phyloP scores from a whole-genome alignment of 495 filamentous ascomycete genomes.

The Monascus purpureus region DNA sequence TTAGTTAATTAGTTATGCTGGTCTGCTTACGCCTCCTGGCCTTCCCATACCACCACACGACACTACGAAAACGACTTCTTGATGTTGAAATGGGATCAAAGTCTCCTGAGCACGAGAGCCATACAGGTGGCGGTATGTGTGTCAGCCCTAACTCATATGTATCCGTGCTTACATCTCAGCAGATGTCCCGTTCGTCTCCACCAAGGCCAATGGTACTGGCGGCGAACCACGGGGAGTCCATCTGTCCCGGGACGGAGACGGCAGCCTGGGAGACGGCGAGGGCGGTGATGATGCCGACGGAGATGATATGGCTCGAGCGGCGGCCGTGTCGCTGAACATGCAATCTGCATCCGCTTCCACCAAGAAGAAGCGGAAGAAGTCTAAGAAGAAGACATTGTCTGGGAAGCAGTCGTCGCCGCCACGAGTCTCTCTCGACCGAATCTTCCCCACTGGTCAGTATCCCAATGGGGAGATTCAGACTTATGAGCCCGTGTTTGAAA shows the following conservation, averaged over 20 bases:
- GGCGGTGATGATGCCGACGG: conserved; percentile 44
- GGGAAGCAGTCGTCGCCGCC: conserved; percentile 42
- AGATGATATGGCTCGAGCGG: conserved; percentile 8
- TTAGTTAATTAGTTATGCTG: too few species aligned
- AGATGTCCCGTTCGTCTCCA: too few species aligned
- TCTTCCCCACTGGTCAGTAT: conserved; percentile 38
- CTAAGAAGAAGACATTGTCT: conserved; percentile 32
- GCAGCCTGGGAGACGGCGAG: conserved; percentile 25
- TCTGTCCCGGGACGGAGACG: conserved; percentile 27
- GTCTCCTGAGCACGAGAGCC: too few species aligned
- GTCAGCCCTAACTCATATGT: too few species aligned
- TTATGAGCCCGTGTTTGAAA: conserved; percentile 32
- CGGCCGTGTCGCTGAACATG: conserved; percentile 8
- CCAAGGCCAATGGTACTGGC: conserved; percentile 27
- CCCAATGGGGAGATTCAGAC: conserved; percentile 38
- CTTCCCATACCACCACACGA: too few species aligned
- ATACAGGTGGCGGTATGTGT: too few species aligned
- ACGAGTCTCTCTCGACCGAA: conserved; percentile 31
- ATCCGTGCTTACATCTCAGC: too few species aligned
- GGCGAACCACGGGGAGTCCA: conserved; percentile 21
- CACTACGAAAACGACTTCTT: too few species aligned
- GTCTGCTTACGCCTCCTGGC: too few species aligned
- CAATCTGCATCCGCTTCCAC: conserved; percentile 12
- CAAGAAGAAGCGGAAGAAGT: conserved; percentile 41
- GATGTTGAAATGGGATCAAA: too few species aligned